Evolutionary conservation across 225 moss, liverwort and hornwort genomes (phyloP).

Genomic region (Straminergon stramineum): DNA sequence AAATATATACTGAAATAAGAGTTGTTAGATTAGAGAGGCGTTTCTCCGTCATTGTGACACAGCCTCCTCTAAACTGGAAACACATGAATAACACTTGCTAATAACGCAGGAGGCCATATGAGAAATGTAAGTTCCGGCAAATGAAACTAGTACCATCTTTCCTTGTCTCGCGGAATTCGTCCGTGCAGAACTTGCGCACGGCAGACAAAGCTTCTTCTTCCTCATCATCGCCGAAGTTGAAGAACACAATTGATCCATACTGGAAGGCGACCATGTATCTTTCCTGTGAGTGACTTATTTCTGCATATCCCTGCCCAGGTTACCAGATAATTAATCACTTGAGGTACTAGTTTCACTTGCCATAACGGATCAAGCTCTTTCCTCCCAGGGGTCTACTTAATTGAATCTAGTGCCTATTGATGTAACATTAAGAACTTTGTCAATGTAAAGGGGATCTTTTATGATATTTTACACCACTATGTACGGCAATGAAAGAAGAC

Average conservation of each 20-base stretch:
- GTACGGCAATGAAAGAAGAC: background rate
- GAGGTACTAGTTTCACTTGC: background rate
- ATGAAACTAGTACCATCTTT: constrained; percentile 58
- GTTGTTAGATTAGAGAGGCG: background rate
- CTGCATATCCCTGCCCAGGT: constrained; percentile 60
- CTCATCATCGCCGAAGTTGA: constrained; percentile 93
- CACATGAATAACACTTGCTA: background rate
- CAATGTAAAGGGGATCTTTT: background rate
- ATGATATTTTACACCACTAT: background rate
- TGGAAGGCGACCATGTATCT: constrained; percentile 90
- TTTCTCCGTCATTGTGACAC: background rate
- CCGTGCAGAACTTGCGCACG: constrained; percentile 82
- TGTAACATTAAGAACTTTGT: background rate
- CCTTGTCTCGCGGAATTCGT: constrained; percentile 75
- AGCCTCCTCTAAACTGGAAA: background rate
- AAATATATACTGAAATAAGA: background rate
- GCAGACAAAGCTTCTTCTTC: constrained; percentile 81
- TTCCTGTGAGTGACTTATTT: constrained; percentile 70
- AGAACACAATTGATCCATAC: constrained; percentile 89
- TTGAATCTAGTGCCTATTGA: background rate
- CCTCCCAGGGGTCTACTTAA: background rate
- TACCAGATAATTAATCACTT: background rate
- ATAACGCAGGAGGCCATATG: background rate
- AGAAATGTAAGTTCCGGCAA: background rate
- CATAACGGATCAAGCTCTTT: background rate